These are phyloP conservation scores for Allium cepa DNA, from an alignment of 106 monocot species.

Conservation along the genomic window DNA sequence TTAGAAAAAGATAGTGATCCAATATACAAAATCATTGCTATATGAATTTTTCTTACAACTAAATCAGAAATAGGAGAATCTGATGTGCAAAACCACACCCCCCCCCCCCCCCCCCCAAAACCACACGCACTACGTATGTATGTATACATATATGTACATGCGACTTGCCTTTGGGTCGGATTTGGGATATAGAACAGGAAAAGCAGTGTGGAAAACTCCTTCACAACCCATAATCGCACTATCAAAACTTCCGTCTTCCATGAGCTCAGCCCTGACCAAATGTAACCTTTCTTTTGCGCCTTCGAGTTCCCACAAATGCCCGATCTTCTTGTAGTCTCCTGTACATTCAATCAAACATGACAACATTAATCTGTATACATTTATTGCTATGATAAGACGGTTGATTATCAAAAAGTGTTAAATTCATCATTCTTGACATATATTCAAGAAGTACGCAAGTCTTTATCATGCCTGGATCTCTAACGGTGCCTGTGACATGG, in stretches of 20 bases:
- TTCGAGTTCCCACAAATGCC: conserved; percentile 63
- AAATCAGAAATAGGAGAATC: too few species aligned
- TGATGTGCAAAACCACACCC: too few species aligned
- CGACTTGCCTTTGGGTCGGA: conserved; percentile 43
- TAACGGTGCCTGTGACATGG: conserved; percentile 17
- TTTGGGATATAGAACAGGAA: conserved; percentile 39
- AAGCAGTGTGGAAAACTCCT: conserved; percentile 88
- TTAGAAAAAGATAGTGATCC: too few species aligned
- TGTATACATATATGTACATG: neutral
- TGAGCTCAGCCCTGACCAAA: conserved; percentile 65
- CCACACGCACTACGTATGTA: too few species aligned
- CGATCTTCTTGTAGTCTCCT: conserved; percentile 51
- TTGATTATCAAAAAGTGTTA: too few species aligned
- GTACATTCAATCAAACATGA: neutral
- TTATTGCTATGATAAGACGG: too few species aligned
- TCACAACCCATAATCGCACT: conserved; percentile 61
- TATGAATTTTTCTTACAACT: too few species aligned
- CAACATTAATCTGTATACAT: too few species aligned
- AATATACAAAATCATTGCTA: too few species aligned
- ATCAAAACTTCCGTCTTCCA: conserved; percentile 86
- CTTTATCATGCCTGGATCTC: conserved; percentile 14
- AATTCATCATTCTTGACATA: too few species aligned
- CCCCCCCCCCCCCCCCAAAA: too few species aligned
- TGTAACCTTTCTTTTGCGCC: conserved; percentile 74
- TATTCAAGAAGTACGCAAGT: too few species aligned